phyloP scores from a whole-genome alignment of 306 rosid genomes.

The Cajanus cajan region DNA sequence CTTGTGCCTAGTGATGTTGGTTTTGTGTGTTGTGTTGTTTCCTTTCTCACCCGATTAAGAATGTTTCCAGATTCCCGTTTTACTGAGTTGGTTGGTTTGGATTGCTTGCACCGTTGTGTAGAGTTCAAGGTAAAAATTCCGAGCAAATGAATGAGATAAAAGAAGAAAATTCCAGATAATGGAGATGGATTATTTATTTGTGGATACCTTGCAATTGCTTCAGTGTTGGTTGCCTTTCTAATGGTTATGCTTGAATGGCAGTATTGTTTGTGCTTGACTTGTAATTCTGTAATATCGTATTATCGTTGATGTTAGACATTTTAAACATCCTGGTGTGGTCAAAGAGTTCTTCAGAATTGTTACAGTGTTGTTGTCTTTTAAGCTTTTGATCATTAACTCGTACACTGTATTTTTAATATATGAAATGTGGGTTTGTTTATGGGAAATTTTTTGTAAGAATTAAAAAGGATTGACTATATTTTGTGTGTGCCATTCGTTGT shows the following conservation, averaged over 20 bases:
- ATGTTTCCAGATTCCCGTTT: constrained; percentile 30
- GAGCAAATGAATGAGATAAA: background rate
- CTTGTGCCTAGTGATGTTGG: constrained; percentile 28
- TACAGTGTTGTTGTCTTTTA: background rate
- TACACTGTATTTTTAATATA: background rate
- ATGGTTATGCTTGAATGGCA: constrained; percentile 20
- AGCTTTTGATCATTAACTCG: background rate
- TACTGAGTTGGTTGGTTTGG: constrained; percentile 8
- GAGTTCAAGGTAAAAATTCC: background rate
- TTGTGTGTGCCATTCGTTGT: background rate
- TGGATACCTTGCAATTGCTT: background rate
- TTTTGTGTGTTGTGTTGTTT: constrained; percentile 23
- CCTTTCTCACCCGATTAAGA: constrained; percentile 11
- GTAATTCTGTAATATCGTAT: background rate
- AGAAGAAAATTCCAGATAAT: background rate
- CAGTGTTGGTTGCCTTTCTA: constrained; percentile 25
- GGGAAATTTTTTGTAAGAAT: background rate
- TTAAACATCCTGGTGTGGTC: background rate
- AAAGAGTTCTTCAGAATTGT: background rate
- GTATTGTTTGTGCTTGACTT: background rate
- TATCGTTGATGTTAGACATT: background rate
- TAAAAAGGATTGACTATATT: background rate
- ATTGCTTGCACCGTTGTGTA: background rate
- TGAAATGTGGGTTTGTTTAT: constrained; percentile 1
- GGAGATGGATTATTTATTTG: background rate